phyloP scores from a whole-genome alignment of 306 rosid species.

The Glycine tomentella region DNA sequence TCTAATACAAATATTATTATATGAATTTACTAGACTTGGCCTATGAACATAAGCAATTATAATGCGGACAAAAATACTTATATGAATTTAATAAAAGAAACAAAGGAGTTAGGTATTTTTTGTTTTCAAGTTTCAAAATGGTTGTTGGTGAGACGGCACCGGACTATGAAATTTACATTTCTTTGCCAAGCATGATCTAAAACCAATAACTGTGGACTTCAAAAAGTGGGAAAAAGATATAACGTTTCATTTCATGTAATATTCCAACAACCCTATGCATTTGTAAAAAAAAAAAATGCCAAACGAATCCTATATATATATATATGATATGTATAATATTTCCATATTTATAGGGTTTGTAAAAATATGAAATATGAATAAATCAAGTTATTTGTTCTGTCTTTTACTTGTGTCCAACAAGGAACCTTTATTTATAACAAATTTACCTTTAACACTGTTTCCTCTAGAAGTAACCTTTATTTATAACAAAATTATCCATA shows the following conservation, averaged over 20 bases:
- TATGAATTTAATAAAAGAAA: constrained; percentile 20
- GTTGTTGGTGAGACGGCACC: constrained; percentile 52
- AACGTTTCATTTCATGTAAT: constrained; percentile 19
- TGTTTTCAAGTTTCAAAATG: constrained; percentile 51
- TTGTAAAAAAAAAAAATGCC: neutral
- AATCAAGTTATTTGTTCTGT: too few relatives aligned
- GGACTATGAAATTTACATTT: neutral
- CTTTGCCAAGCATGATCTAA: constrained; percentile 27
- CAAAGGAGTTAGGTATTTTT: constrained; percentile 46
- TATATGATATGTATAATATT: too few relatives aligned
- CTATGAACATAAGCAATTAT: constrained; percentile 5
- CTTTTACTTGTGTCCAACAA: too few relatives aligned
- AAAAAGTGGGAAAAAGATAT: neutral
- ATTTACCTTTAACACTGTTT: too few relatives aligned
- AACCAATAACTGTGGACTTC: neutral
- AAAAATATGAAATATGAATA: too few relatives aligned
- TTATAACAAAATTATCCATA: too few relatives aligned
- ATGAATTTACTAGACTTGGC: neutral
- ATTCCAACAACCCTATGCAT: neutral
- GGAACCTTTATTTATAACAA: too few relatives aligned
- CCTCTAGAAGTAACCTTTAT: too few relatives aligned
- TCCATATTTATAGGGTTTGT: too few relatives aligned
- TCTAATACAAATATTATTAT: constrained; percentile 9
- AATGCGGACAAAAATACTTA: constrained; percentile 24
- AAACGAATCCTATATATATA: neutral